Evolutionary conservation across 768 basidiomycete genomes (phyloP), one percentile per base, ranked within the genome.

Genomic region (Kwoniella mangroviensis): DNA sequence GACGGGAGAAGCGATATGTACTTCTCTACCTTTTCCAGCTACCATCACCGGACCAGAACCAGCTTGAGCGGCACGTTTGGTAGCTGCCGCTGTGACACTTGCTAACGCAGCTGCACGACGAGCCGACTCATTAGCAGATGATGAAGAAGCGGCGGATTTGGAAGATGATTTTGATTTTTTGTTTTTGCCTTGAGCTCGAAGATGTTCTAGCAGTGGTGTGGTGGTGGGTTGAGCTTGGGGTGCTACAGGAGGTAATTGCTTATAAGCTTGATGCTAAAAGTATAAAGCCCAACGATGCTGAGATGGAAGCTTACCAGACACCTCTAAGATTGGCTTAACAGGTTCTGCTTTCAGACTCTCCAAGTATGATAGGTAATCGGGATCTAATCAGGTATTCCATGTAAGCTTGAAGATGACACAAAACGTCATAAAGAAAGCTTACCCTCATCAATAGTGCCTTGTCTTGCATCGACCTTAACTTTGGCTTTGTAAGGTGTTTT

Each of bases 371-470:
- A 82, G 67, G 52, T 79, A 85, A 60, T 84, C 84, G 40, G 81
- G 75, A 63, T 85, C 84, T 85, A 64, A 42, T n/a, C 12, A 60
- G 24, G 64, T 28, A 24, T 19, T 41, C 5, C 10, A 19, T 41
- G 15, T 60, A 17, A 42, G 41, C 28, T 17, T 41, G n/a, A n/a
- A 9, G 34, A 42, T 4, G 6, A 42, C 26, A 57, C 34, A 17
- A 12, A 42, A 5, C 13, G 28, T 4, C 6, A 6, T 24, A 7
- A 11, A 5, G 22, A n/a, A 0, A 24, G 72, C 85, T 26, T 65
- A 91, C 94, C 94, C 84, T 92, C 89, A 74, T 95, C 93, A 65
- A 99, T 96, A 0, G 94, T 96, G 0, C 88, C 92, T 74, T 90
- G 90, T 24, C 93, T 86, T 43, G 87, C 87, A 76, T 99, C 96